Evolutionary conservation across 306 rosid genomes (phyloP).

Genomic region (Fragaria ananassa): DNA sequence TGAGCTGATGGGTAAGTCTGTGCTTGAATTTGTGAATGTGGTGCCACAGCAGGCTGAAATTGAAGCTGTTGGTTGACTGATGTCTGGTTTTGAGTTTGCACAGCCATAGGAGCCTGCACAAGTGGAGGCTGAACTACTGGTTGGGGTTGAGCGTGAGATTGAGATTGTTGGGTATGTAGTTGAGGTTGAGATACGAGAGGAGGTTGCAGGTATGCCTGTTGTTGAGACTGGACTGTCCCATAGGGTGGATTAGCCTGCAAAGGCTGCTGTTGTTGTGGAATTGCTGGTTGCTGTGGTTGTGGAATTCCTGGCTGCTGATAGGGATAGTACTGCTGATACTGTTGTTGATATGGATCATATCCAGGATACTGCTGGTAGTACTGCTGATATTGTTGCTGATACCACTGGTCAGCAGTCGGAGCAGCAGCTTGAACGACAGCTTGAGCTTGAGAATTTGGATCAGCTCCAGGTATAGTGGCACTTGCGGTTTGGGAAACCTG

Average conservation of each 20-base stretch:
- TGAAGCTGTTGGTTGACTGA: constrained; percentile 62
- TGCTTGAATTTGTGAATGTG: constrained; percentile 52
- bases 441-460: constrained; percentile 63
- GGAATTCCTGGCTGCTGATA: constrained; percentile 29
- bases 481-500: constrained; percentile 51
- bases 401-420: constrained; percentile 79
- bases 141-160: constrained; percentile 43
- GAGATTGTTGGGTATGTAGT: constrained; percentile 39
- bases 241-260: constrained; percentile 44
- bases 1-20: constrained; percentile 54
- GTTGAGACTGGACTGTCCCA: constrained; percentile 38
- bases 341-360: constrained; percentile 84
- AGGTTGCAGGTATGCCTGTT: constrained; percentile 29
- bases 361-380: constrained; percentile 93
- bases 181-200: constrained; percentile 35
- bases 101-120: constrained; percentile 31
- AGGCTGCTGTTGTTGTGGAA: constrained; percentile 52
- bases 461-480: constrained; percentile 50
- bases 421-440: constrained; percentile 46
- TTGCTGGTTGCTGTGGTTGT: constrained; percentile 41
- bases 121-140: constrained; percentile 30
- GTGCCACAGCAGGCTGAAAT: constrained; percentile 43
- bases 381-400: constrained; percentile 88
- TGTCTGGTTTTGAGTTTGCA: constrained; percentile 63
- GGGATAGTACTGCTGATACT: constrained; percentile 81